Conservation (phyloP, 2,329 filamentous ascomycete genomes). For the Colletotrichum filicis region DNA sequence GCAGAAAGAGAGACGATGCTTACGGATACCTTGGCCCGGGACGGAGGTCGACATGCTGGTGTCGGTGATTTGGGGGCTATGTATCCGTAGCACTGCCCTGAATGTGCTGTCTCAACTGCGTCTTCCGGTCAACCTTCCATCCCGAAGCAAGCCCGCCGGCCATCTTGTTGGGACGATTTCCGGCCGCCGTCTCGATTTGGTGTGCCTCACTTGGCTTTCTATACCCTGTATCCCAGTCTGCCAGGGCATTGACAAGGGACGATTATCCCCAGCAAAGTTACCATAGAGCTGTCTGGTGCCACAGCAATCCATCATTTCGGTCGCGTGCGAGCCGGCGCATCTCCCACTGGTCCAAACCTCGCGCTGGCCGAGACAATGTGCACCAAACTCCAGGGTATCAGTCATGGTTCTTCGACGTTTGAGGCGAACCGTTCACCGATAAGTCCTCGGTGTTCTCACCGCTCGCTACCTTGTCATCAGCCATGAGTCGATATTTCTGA, state of each 20-base stretch:
- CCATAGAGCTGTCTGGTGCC: background rate
- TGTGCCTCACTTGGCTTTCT: slow-evolving; percentile 5
- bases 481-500: slow-evolving; percentile 4
- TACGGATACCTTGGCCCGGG: background rate
- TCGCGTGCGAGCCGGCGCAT: slow-evolving; percentile 10
- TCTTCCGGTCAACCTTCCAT: slow-evolving; percentile 8
- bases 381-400: background rate
- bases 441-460: slow-evolving; percentile 17
- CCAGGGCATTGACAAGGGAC: slow-evolving; percentile 23
- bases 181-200: slow-evolving; percentile 10
- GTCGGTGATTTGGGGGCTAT: background rate
- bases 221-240: slow-evolving; percentile 29
- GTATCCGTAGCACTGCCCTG: background rate
- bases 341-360: slow-evolving; percentile 9
- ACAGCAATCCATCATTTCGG: slow-evolving; percentile 13
- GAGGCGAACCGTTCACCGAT: slow-evolving; percentile 20
- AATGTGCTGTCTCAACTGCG: slow-evolving; percentile 6
- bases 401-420: background rate
- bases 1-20: background rate
- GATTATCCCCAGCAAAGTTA: slow-evolving; percentile 11
- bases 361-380: slow-evolving; percentile 18
- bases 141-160: slow-evolving; percentile 17
- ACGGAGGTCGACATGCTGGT: background rate
- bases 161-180: slow-evolving; percentile 33
- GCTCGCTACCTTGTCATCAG: background rate